These are phyloP conservation scores for Cucurbita argyrosperma DNA, from an alignment of 306 rosid species.

Conservation along the genomic window DNA sequence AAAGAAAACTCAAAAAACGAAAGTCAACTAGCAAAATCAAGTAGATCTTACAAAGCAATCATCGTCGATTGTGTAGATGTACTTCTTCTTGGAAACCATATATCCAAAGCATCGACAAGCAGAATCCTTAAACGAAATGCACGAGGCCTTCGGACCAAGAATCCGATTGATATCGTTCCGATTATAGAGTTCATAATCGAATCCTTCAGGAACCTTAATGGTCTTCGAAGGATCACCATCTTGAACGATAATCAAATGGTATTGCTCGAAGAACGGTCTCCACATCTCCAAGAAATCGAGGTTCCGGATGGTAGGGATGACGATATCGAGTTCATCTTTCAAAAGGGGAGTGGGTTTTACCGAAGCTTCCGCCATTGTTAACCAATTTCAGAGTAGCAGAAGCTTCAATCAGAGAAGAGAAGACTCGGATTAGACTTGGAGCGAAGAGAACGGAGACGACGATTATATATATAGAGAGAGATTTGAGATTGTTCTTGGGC, in stretches of 20 bases:
- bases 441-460: neutral
- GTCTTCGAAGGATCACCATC: conserved; percentile 24
- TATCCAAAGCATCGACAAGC: conserved; percentile 42
- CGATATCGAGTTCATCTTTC: conserved; percentile 27
- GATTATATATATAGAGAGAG: neutral
- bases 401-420: neutral
- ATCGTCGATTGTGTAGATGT: conserved; percentile 34
- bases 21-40: neutral
- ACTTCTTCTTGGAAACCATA: conserved; percentile 37
- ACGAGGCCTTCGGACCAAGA: conserved; percentile 32
- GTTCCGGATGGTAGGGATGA: conserved; percentile 26
- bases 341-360: conserved; percentile 9
- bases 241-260: conserved; percentile 25
- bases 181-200: conserved; percentile 32
- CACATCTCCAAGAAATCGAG: conserved; percentile 32
- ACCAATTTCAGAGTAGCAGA: neutral
- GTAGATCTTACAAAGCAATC: conserved; percentile 28
- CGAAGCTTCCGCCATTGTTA: conserved; percentile 7
- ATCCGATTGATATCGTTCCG: conserved; percentile 25
- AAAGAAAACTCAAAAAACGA: neutral
- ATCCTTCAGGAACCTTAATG: conserved; percentile 23
- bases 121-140: conserved; percentile 42
- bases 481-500: neutral
- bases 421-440: neutral
- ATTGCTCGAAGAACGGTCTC: conserved; percentile 24